Evolutionary conservation across 768 basidiomycete genomes (phyloP), one percentile per base, ranked within the genome.

Genomic region (Mrakia blollopis): DNA sequence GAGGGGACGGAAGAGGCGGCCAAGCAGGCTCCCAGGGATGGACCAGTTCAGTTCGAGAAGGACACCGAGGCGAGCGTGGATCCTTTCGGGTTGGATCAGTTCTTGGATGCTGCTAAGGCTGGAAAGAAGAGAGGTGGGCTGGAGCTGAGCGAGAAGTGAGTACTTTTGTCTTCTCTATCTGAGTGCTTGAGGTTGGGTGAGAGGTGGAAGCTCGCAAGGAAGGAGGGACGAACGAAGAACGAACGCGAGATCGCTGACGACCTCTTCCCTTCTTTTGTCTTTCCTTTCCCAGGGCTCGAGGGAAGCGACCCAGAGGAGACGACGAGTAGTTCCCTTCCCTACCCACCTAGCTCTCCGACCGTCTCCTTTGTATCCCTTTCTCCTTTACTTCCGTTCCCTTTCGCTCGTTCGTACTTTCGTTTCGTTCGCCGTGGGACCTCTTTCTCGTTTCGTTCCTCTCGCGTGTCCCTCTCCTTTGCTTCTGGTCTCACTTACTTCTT

Each of bases 31-130:
- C n/a, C 73, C 10, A 86, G 90, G 75, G 92, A 93, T 81, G 97
- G 97, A 1, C 97, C 97, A 32, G 97, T 99, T 60, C 94, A 98
- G 82, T 99, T 99, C 81, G 97, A 99, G 86, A 97, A 98, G 86
- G 96, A 99, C 81, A 89, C 91, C 4, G 54, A 1, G 44, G 88
- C 89, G n/a, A 44, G 39, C 7, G 72, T 78, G 21, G 96, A 98
- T 87, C 93, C 98, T 28, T 98, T 98, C 82, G 96, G 96, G 79
- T 87, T 98, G 79, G 92, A 97, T 84, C 90, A 96, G 83, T 98
- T 99, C 86, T 87, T 98, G 86, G 93, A 98, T 82, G 93, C 94
- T 83, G 97, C 96, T 25, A 97, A 93, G 87, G 90, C 90, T 32
- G 96, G 94, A n/a, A 89, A 90, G 84, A 96, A 96, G 86, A 86